A percentile compares a stretch with the other conserved stretches of the same genome.
These are phyloP conservation scores for Aureobasidium namibiae DNA, from an alignment of 2,329 filamentous ascomycete genomes.

Conservation along the genomic window DNA sequence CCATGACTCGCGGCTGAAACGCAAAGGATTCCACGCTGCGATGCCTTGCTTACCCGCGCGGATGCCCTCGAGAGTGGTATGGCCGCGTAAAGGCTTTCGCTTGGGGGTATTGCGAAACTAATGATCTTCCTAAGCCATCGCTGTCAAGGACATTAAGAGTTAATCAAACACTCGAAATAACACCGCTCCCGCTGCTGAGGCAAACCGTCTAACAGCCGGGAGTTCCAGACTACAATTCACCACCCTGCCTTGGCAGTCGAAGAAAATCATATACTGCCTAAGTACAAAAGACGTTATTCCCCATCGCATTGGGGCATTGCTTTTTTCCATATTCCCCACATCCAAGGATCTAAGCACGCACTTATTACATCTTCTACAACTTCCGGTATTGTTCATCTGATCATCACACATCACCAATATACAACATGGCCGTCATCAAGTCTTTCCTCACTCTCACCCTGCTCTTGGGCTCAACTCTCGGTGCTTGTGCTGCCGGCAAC, in stretches of 20 bases:
- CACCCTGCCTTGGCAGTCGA: not conserved
- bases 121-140: not conserved
- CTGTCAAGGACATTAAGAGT: not conserved
- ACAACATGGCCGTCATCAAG: not conserved
- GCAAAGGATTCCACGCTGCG: not conserved
- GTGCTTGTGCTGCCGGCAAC: not conserved
- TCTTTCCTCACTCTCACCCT: not conserved
- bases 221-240: not conserved
- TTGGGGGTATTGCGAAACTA: slow-evolving; percentile 9
- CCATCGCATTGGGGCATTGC: not conserved
- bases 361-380: not conserved
- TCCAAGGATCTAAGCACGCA: not conserved
- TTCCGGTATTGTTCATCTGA: not conserved
- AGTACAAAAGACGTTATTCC: slow-evolving; percentile 2
- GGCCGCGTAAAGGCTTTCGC: not conserved
- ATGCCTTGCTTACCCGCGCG: not conserved
- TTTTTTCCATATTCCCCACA: not conserved
- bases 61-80: not conserved
- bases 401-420: not conserved
- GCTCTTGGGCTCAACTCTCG: not conserved
- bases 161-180: not conserved
- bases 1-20: slow-evolving; percentile 9
- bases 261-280: not conserved
- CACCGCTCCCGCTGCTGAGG: not conserved
- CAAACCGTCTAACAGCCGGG: not conserved